Base-by-base conservation (phyloP, 2,329 filamentous ascomycete species). In the Fusarium sacchari region DNA sequence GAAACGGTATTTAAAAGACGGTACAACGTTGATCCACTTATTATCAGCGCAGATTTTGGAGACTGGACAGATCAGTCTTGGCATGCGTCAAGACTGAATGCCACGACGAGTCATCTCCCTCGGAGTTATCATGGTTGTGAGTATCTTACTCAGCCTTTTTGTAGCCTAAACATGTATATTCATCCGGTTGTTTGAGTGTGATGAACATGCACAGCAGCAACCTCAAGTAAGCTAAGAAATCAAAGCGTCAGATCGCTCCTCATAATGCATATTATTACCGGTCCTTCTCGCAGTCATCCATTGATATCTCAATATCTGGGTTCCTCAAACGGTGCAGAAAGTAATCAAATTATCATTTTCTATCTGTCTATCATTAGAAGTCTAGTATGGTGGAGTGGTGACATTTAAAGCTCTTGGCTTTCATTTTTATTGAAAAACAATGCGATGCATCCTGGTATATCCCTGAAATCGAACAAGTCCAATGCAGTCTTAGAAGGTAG, bases 401-500 rank as follows among this genome's bases (percentile, higher is more conserved):
- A 28, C 28, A 40, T 40, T 26, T 22, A 39, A 65, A 49, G 34
- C n/a, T 28, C 9, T n/a, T 20, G 3, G 8, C n/a, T n/a, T 9
- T 28, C 24, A 32, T n/a, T 22, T 18, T 24, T 11, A 9, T 24
- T n/a, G n/a, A n/a, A 7, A 24, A 39, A 57, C 28, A 36, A 60
- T 15, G n/a, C 37, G 9, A 47, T 34, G 7, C 28, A 34, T 36
- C 28, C 55, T 30, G 28, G 17, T 52, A 43, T 46, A 52, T 67
- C n/a, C 34, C 18, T 5, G 4, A 30, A 43, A 63, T 28, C n/a
- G 28, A 34, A 14, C 26, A 50, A 17, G 30, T 32, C 20, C 6
- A 39, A 50, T n/a, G 17, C 1, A 22, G 9, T 28, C 34, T 52
- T 63, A 67, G 14, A 74, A 74, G 3, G 28, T 32, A 14, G 69